Percentiles rank a stretch among this genome's conserved stretches.
Conservation (phyloP, 148 eudicot genomes). For the Camellia lanceoleosa region DNA sequence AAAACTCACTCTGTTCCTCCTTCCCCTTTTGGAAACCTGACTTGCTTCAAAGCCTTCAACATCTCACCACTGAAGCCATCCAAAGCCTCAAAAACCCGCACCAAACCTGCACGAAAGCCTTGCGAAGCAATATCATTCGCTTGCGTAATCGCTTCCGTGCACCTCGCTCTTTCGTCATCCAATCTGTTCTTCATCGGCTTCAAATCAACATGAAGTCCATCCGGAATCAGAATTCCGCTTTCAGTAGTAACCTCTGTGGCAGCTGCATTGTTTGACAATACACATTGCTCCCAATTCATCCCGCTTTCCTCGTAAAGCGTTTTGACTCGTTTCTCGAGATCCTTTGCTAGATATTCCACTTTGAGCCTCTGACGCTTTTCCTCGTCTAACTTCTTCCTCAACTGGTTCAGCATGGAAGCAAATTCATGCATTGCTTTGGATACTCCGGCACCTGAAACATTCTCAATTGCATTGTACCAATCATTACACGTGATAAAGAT, state of each 20-base stretch:
- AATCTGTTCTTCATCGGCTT: conserved; percentile 2
- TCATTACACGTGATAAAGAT: neutral
- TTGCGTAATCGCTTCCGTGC: neutral
- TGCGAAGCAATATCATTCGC: conserved; percentile 5
- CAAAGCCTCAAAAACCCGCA: conserved; percentile 3
- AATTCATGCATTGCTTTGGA: conserved; percentile 14
- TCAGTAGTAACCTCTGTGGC: neutral
- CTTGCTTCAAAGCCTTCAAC: conserved; percentile 12
- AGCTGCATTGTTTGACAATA: neutral
- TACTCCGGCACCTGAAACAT: conserved; percentile 7
- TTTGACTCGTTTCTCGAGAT: conserved; percentile 4
- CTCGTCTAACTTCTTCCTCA: neutral
- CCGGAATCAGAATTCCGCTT: neutral
- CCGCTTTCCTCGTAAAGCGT: neutral
- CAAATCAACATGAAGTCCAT: neutral
- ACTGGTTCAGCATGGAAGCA: conserved; percentile 10
- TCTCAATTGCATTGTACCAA: conserved; percentile 10
- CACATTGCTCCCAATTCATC: neutral
- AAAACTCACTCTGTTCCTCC: neutral
- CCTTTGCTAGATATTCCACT: neutral
- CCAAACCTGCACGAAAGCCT: neutral
- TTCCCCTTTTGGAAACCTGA: neutral
- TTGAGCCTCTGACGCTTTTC: conserved; percentile 7
- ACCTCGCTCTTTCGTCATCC: conserved; percentile 5
- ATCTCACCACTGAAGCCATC: neutral